Evolutionary conservation across 2,329 filamentous ascomycete genomes (phyloP).

Genomic region (Aspergillus pseudoglaucus): DNA sequence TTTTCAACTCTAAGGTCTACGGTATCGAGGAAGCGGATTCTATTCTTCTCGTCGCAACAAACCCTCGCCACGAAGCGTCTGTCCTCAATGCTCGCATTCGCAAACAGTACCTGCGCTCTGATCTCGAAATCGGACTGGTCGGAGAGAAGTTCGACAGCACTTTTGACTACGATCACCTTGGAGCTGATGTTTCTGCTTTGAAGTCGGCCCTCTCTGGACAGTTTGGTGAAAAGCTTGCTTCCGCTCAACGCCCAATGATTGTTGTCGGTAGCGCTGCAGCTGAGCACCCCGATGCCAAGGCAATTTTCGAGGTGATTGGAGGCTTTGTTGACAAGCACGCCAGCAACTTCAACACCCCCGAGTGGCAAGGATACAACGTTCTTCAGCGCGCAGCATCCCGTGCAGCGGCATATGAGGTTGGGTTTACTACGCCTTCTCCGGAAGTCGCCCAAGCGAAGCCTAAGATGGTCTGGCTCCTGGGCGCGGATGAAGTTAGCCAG

Average conservation of each 20-base stretch:
- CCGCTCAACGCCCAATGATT: constrained; percentile 91
- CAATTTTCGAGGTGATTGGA: constrained; percentile 86
- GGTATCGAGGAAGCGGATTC: constrained; percentile 91
- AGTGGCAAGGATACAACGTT: constrained; percentile 98
- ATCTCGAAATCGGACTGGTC: constrained; percentile 85
- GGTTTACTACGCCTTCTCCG: constrained; percentile 79
- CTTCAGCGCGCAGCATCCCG: constrained; percentile 90
- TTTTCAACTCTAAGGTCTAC: constrained; percentile 92
- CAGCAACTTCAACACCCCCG: constrained; percentile 74
- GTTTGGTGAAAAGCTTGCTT: constrained; percentile 87
- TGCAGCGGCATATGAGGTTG: constrained; percentile 89
- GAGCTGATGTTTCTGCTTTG: constrained; percentile 67
- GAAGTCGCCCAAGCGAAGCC: constrained; percentile 76
- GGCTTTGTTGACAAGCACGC: constrained; percentile 90
- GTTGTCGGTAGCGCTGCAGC: constrained; percentile 87
- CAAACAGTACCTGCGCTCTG: constrained; percentile 95
- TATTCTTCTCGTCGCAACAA: constrained; percentile 89
- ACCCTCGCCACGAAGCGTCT: constrained; percentile 90
- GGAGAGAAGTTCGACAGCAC: constrained; percentile 89
- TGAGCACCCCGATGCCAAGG: constrained; percentile 85
- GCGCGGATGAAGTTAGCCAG: constrained; percentile 82
- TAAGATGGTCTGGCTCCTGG: constrained; percentile 95
- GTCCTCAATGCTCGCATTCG: constrained; percentile 93
- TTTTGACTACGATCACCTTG: constrained; percentile 90
- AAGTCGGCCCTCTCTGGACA: constrained; percentile 78